phyloP scores from a whole-genome alignment of 306 rosid species.

The Delonix regia region DNA sequence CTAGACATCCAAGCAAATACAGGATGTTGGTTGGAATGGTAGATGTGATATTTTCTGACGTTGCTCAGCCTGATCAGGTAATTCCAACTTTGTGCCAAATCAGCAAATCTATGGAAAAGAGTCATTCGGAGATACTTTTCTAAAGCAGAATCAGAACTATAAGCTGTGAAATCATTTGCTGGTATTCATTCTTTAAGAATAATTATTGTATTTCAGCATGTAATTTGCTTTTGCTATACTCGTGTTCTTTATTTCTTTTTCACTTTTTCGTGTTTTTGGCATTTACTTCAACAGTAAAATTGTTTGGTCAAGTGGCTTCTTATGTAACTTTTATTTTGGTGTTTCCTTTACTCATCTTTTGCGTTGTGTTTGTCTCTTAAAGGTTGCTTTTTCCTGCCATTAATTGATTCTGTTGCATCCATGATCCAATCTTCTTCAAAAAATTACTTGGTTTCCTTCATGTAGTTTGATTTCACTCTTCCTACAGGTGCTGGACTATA shows the following conservation, averaged over 20 bases:
- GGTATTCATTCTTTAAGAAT: too few relatives aligned
- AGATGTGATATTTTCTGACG: constrained; percentile 98
- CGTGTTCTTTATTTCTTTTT: too few relatives aligned
- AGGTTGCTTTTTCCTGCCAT: neutral
- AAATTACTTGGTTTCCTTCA: constrained; percentile 61
- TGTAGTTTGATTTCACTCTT: too few relatives aligned
- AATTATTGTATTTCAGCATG: too few relatives aligned
- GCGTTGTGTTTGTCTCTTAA: neutral
- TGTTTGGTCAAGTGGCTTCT: neutral
- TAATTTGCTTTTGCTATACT: too few relatives aligned
- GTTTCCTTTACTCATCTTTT: neutral
- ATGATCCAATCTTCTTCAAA: too few relatives aligned
- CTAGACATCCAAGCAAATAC: constrained; percentile 92
- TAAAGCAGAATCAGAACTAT: too few relatives aligned
- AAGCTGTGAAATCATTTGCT: neutral
- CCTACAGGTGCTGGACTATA: too few relatives aligned
- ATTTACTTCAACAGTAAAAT: neutral
- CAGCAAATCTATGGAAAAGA: too few relatives aligned
- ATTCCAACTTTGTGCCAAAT: neutral
- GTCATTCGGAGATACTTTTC: too few relatives aligned
- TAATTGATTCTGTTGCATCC: too few relatives aligned
- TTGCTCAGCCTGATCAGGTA: constrained; percentile 99
- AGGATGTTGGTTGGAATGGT: constrained; percentile 96
- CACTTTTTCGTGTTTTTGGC: too few relatives aligned
- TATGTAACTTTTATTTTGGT: neutral